Percentiles rank a stretch among this genome's conserved stretches.
These are phyloP conservation scores for Usnea hakonensis DNA, from an alignment of 495 filamentous ascomycete genomes.

Conservation along the genomic window DNA sequence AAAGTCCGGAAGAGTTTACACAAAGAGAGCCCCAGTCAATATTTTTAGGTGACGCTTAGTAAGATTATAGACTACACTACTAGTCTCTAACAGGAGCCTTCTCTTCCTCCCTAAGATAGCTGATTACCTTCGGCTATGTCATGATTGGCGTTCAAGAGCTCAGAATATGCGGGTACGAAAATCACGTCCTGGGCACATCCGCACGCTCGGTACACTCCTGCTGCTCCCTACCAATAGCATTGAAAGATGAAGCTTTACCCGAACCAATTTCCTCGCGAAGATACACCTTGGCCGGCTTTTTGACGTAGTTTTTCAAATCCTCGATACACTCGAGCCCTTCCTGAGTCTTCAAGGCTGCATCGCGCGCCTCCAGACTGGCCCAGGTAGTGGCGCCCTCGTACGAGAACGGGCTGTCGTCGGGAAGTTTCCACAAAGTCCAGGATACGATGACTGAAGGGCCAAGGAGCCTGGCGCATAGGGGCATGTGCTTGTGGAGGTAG, in stretches of 20 bases:
- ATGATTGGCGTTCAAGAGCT: background rate
- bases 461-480: conserved; percentile 9
- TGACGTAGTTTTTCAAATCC: background rate
- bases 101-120: background rate
- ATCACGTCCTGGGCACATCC: background rate
- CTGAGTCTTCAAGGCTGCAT: conserved; percentile 4
- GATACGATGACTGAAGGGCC: conserved; percentile 8
- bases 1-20: background rate
- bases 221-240: background rate
- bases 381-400: conserved; percentile 10
- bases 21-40: background rate
- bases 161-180: background rate
- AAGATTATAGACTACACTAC: no score
- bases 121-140: background rate
- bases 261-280: conserved; percentile 4
- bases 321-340: conserved; percentile 10
- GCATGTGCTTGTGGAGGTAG: conserved; percentile 3
- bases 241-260: conserved; percentile 1
- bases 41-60: no score
- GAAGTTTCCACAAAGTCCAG: conserved; percentile 10
- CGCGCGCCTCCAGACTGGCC: conserved; percentile 5
- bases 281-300: conserved; percentile 8
- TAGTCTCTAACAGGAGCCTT: no score
- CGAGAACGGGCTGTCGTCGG: conserved; percentile 7
- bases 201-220: background rate